Evolutionary conservation across 108 stramenopile species (phyloP), one percentile per base, ranked within the genome.

Genomic region (Cyclotella atomus): DNA sequence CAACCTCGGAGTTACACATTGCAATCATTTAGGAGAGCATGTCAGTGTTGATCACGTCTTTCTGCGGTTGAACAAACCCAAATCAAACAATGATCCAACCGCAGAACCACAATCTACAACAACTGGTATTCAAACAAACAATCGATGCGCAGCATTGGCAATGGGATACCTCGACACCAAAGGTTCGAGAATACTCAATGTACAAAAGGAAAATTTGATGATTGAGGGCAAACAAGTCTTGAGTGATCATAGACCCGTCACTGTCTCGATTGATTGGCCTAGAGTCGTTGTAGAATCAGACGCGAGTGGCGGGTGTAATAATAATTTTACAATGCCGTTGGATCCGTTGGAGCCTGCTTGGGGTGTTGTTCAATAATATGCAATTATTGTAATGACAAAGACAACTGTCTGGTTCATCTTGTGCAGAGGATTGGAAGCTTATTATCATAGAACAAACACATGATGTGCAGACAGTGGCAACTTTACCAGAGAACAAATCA

Each of bases 231-330:
- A 65, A 4, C 16, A 47, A 45, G 74, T 82, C 0, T n/a, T 82
- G 1, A 77, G 76, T 20, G 81, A 82, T 53, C 81, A 82, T 59
- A 64, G 81, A 50, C 81, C 72, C 3, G 81, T 82, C n/a, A 82
- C 81, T 19, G 77, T 76, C n/a, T 69, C 36, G 33, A 78, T 82
- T 53, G 71, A 19, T 16, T 82, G 81, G 81, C 81, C 81, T 19
- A 49, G 65, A 65, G 47, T n/a, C 17, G n/a, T n/a, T 35, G 25
- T 38, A 21, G 61, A 65, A 71, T 66, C 75, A 81, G 29, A 71
- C 67, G 2, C 52, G 71, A 9, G 21, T 27, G 3, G 65, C 80
- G 9, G 80, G 77, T 63, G 8, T 77, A 25, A 81, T 38, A 16
- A 55, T 17, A 81, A 76, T 53, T 70, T 44, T 30, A 72, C 70